Evolutionary conservation across 176 grass and related monocot genomes (phyloP).

Genomic region (Echinochloa phyllopogon): DNA sequence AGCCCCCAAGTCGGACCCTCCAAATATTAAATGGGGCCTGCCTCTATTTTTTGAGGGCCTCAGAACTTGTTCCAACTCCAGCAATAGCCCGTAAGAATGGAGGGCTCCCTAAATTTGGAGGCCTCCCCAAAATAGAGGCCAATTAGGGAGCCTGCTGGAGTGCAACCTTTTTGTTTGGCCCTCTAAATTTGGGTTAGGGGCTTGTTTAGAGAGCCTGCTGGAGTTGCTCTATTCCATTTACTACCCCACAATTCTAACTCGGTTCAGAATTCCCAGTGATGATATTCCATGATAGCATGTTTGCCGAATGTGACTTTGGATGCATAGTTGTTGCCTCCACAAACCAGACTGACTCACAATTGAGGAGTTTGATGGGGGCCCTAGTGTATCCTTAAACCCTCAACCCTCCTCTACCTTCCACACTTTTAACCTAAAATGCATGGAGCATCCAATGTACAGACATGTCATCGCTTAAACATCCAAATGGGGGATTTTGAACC

Average conservation of each 20-base stretch:
- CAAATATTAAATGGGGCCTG: no score
- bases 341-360: background rate
- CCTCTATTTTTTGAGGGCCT: no score
- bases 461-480: background rate
- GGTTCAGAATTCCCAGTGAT: background rate
- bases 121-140: no score
- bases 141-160: no score
- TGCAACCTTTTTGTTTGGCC: no score
- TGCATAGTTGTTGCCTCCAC: conserved; percentile 10
- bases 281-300: background rate
- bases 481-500: background rate
- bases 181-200: no score
- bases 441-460: background rate
- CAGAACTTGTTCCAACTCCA: no score
- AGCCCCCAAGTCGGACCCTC: no score
- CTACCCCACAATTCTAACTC: background rate
- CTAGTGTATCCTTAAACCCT: background rate
- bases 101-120: no score
- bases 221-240: no score
- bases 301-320: background rate
- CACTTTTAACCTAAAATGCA: background rate
- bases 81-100: no score
- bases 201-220: no score
- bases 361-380: background rate
- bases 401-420: background rate